A percentile compares a stretch with the other conserved stretches of the same genome.
Conservation (phyloP, 2,329 filamentous ascomycete species). For the Beauveria sp. region DNA sequence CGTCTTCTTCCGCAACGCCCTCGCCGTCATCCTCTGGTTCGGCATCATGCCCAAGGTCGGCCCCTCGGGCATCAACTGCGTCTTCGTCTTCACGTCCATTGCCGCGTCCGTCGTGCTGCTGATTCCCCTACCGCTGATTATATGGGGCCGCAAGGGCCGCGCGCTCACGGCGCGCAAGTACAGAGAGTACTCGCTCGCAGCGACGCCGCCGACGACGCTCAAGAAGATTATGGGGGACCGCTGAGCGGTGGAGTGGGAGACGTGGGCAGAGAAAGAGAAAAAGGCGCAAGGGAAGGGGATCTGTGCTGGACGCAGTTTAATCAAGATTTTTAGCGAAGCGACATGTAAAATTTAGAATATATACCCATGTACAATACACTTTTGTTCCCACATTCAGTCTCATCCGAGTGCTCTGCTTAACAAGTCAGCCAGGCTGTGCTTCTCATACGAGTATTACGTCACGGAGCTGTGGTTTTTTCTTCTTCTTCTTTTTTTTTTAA, state of each 20-base stretch:
- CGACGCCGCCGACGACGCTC: not conserved
- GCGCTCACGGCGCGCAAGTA: not conserved
- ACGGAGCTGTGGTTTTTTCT: not conserved
- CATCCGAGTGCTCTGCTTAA: too few species aligned
- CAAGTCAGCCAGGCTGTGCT: too few species aligned
- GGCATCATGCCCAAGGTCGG: not conserved
- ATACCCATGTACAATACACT: not conserved
- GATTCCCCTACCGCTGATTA: not conserved
- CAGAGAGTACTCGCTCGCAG: not conserved
- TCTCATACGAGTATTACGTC: too few species aligned
- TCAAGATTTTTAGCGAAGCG: not conserved
- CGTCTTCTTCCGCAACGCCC: slow-evolving; percentile 6
- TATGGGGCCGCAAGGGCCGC: not conserved
- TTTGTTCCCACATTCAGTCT: too few species aligned
- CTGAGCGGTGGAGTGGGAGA: not conserved
- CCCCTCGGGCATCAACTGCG: not conserved
- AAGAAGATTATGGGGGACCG: not conserved
- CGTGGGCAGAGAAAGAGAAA: too few species aligned
- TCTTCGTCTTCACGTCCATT: not conserved
- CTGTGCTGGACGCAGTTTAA: not conserved
- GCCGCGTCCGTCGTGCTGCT: not conserved
- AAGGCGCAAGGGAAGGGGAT: too few species aligned
- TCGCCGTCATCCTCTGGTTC: not conserved
- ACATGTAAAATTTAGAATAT: not conserved
- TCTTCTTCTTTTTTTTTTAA: not conserved